Percentiles rank a stretch among this genome's conserved stretches.
Evolutionary conservation across 2,329 filamentous ascomycete species (phyloP).

Genomic region (Proliferodiscus dingleyae): DNA sequence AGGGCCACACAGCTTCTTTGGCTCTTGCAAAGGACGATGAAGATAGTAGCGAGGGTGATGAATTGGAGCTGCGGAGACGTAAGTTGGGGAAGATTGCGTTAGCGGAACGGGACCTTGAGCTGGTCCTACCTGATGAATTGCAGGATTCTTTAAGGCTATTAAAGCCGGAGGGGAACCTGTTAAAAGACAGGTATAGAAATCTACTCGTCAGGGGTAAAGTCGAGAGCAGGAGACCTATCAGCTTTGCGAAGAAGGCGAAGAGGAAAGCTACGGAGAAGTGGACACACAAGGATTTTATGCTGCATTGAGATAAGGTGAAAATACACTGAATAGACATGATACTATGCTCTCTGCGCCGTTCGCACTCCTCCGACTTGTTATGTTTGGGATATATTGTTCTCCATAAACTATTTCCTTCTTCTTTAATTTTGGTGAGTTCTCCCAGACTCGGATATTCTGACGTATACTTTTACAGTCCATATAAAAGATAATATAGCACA

Average conservation of each 20-base stretch:
- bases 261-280: constrained; percentile 89
- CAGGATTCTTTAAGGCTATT: constrained; percentile 75
- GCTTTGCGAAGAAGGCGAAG: constrained; percentile 78
- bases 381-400: background rate
- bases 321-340: too few species aligned
- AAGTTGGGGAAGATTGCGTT: constrained; percentile 69
- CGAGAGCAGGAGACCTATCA: constrained; percentile 72
- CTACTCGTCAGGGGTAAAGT: constrained; percentile 85
- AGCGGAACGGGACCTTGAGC: constrained; percentile 73
- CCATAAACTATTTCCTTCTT: too few species aligned
- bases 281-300: constrained; percentile 86
- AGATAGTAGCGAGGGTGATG: constrained; percentile 51
- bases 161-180: constrained; percentile 91
- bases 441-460: too few species aligned
- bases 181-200: constrained; percentile 88
- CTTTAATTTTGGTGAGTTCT: too few species aligned
- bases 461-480: too few species aligned
- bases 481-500: too few species aligned
- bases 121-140: constrained; percentile 78
- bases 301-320: constrained; percentile 29
- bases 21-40: constrained; percentile 44
- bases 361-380: too few species aligned
- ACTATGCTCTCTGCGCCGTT: too few species aligned
- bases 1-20: constrained; percentile 46
- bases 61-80: constrained; percentile 61